Conservation (phyloP, 1,284 basidiomycete species). For the Rhodotorula sp. region DNA sequence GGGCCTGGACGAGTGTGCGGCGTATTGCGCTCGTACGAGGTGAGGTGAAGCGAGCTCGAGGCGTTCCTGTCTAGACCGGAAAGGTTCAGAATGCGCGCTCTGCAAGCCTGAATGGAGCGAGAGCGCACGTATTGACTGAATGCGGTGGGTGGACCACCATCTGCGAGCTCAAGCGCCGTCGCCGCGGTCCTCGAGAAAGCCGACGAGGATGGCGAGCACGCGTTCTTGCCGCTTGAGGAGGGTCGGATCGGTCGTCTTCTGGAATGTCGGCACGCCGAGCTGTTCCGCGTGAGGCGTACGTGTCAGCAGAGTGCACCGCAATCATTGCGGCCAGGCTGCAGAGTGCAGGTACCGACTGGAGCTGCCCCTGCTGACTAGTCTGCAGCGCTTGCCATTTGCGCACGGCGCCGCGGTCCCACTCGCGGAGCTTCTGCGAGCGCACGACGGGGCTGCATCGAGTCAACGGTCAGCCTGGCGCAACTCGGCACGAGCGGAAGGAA, state of each 20-base stretch:
- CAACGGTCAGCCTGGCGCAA: background rate
- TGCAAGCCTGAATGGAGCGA: no score
- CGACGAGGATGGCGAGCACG: conserved; percentile 36
- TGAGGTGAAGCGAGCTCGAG: no score
- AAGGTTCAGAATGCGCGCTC: no score
- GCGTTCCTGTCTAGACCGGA: no score
- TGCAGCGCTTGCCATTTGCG: conserved; percentile 22
- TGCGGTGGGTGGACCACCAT: no score
- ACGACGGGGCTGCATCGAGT: conserved; percentile 1
- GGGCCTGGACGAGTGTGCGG: no score
- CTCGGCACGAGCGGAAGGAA: no score
- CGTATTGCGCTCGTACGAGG: no score
- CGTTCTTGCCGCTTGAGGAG: conserved; percentile 33
- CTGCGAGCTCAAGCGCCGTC: background rate
- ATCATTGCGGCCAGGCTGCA: no score
- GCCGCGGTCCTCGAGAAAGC: conserved; percentile 34
- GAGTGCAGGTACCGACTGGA: conserved; percentile 1
- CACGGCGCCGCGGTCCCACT: conserved; percentile 25
- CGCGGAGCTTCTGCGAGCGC: conserved; percentile 10
- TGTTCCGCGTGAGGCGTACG: background rate
- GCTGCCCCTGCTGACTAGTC: conserved; percentile 22
- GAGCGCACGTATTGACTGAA: no score
- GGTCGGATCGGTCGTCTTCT: conserved; percentile 23
- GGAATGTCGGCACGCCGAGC: conserved; percentile 36
- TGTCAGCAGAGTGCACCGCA: background rate